Conservation (phyloP, 2,329 filamentous ascomycete species). For the Cercospora nicotianae region DNA sequence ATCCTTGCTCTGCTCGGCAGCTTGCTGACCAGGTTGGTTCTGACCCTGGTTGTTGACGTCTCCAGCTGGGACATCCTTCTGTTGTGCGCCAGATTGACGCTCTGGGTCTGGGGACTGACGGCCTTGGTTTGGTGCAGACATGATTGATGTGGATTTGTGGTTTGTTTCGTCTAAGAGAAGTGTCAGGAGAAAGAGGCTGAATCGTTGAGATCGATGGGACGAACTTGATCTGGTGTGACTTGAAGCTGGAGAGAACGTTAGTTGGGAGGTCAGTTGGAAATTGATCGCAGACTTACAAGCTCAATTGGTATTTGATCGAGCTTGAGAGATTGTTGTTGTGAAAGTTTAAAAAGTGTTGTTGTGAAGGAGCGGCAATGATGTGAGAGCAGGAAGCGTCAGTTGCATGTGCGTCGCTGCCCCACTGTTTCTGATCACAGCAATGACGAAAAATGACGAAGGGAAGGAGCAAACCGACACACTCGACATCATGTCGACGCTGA, state of each 20-base stretch:
- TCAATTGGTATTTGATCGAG: not conserved
- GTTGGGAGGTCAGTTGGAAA: not conserved
- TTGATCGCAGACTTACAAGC: not conserved
- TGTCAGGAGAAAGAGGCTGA: not conserved
- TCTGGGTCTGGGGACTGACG: constrained; percentile 77
- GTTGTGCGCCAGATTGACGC: constrained; percentile 60
- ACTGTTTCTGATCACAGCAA: constrained; percentile 3
- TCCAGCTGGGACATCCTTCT: constrained; percentile 57
- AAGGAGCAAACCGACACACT: not conserved
- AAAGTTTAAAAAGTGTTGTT: constrained; percentile 9
- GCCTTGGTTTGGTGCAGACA: constrained; percentile 64
- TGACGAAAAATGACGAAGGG: constrained; percentile 1
- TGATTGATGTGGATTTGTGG: constrained; percentile 43
- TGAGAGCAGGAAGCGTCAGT: constrained; percentile 5
- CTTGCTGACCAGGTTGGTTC: constrained; percentile 39
- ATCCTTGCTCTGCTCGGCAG: constrained; percentile 55
- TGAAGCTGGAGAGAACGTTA: not conserved
- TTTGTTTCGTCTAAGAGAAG: not conserved
- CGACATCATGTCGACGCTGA: constrained; percentile 6
- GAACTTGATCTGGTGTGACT: not conserved
- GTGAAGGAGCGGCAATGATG: constrained; percentile 6
- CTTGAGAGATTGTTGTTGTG: not conserved
- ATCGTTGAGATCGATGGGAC: not conserved
- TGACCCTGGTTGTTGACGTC: constrained; percentile 49
- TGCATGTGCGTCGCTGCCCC: not conserved